Evolutionary conservation across 2,329 filamentous ascomycete genomes (phyloP).

Genomic region (Didymella exigua): DNA sequence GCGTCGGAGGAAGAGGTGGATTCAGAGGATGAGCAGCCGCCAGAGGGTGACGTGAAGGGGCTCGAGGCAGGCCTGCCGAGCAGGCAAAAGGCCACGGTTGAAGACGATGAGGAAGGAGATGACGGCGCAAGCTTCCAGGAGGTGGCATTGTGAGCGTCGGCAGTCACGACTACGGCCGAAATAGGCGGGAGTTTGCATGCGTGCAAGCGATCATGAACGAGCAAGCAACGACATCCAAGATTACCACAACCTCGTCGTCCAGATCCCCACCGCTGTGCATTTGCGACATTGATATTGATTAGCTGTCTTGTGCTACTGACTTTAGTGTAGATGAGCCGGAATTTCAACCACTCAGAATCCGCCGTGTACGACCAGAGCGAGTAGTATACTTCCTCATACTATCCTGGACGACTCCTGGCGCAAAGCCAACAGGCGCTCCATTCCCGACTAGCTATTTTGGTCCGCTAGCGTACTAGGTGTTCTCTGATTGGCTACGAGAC

Average conservation of each 20-base stretch:
- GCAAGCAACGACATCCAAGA: neutral
- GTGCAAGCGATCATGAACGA: neutral
- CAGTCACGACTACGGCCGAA: neutral
- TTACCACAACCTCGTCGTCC: neutral
- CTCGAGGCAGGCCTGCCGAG: slow-evolving; percentile 38
- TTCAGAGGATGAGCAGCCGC: slow-evolving; percentile 29
- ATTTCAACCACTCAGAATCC: neutral
- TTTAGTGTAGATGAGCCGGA: neutral
- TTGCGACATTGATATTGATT: neutral
- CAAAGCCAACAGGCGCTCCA: neutral
- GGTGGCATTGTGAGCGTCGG: slow-evolving; percentile 20
- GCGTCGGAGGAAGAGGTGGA: slow-evolving; percentile 35
- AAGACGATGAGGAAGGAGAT: slow-evolving; percentile 38
- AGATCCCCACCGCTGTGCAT: no score
- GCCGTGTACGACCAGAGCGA: neutral
- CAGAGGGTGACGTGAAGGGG: slow-evolving; percentile 30
- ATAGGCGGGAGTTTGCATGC: neutral
- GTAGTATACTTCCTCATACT: neutral
- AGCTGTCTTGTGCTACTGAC: neutral
- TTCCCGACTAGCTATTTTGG: neutral
- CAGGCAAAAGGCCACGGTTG: slow-evolving; percentile 35
- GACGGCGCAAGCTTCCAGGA: slow-evolving; percentile 45
- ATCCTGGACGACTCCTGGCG: neutral
- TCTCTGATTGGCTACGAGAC: neutral
- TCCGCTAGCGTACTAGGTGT: neutral